A percentile compares a stretch with the other conserved stretches of the same genome.
These are phyloP conservation scores for Dictyostelium brefeldianum DNA, from an alignment of 78 protist species.

Conservation along the genomic window DNA sequence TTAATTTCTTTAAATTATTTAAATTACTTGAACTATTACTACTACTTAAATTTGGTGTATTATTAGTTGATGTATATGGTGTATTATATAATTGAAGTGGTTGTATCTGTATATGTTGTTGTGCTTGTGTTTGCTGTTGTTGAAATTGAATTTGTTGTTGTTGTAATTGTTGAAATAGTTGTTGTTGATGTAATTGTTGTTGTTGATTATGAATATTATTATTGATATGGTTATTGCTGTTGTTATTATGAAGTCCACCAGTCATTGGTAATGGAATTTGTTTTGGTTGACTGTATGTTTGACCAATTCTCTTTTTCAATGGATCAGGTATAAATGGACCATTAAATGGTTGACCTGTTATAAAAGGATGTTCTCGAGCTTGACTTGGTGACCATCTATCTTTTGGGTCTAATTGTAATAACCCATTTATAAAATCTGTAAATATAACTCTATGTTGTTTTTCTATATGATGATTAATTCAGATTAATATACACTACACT, in stretches of 20 bases:
- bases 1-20: neutral
- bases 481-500: too few species aligned
- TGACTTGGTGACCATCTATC: conserved; percentile 88
- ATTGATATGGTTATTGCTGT: neutral
- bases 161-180: neutral
- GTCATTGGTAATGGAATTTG: conserved; percentile 1
- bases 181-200: neutral
- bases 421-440: conserved; percentile 80
- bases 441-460: conserved; percentile 72
- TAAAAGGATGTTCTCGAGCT: conserved; percentile 87
- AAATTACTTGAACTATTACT: neutral
- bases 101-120: neutral
- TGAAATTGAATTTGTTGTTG: neutral
- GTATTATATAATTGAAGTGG: neutral
- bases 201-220: neutral
- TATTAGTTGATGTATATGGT: conserved; percentile 17
- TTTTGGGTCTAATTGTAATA: conserved; percentile 81
- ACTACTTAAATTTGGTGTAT: conserved; percentile 20
- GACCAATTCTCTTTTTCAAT: conserved; percentile 1
- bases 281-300: neutral
- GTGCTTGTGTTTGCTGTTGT: neutral
- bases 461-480: too few species aligned
- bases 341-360: conserved; percentile 73
- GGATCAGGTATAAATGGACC: conserved; percentile 81
- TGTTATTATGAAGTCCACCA: neutral